Conservation (phyloP, 495 filamentous ascomycete genomes). For the Xylaria castorea region DNA sequence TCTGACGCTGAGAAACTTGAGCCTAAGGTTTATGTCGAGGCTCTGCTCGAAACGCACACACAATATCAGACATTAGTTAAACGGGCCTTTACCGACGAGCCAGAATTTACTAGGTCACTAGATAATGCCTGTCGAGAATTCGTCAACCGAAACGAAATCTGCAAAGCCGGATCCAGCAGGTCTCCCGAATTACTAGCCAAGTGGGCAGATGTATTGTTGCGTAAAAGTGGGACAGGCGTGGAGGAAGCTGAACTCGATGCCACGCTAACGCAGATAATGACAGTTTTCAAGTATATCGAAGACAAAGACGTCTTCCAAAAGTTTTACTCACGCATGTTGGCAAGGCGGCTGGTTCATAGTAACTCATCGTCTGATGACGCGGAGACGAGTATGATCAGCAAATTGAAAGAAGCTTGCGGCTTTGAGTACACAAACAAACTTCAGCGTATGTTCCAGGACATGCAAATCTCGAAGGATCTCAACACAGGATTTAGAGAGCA, state of each 20-base stretch:
- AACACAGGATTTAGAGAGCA: slow-evolving; percentile 79
- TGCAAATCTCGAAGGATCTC: slow-evolving; percentile 97
- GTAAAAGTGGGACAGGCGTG: slow-evolving; percentile 87
- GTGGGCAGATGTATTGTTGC: slow-evolving; percentile 92
- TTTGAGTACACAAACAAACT: slow-evolving; percentile 99
- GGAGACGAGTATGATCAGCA: slow-evolving; percentile 99
- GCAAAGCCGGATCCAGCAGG: slow-evolving; percentile 87
- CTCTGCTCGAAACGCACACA: slow-evolving; percentile 90
- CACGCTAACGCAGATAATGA: slow-evolving; percentile 95
- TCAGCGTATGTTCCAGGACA: slow-evolving; percentile 99
- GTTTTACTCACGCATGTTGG: slow-evolving; percentile 97
- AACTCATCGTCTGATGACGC: slow-evolving; percentile 96
- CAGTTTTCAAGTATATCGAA: slow-evolving; percentile 99
- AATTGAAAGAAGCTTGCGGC: slow-evolving; percentile 97
- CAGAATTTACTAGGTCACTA: slow-evolving; percentile 94
- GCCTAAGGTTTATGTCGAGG: slow-evolving; percentile 95
- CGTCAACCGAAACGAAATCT: slow-evolving; percentile 95
- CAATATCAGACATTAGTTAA: slow-evolving; percentile 92
- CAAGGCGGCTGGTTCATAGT: slow-evolving; percentile 91
- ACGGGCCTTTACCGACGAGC: slow-evolving; percentile 91
- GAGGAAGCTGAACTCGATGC: slow-evolving; percentile 94
- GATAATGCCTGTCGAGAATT: slow-evolving; percentile 98
- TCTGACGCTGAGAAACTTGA: slow-evolving; percentile 89
- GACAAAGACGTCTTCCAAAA: slow-evolving; percentile 99
- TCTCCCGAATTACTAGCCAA: slow-evolving; percentile 95